phyloP scores from a whole-genome alignment of 768 basidiomycete genomes.

The Gloeophyllum trabeum region DNA sequence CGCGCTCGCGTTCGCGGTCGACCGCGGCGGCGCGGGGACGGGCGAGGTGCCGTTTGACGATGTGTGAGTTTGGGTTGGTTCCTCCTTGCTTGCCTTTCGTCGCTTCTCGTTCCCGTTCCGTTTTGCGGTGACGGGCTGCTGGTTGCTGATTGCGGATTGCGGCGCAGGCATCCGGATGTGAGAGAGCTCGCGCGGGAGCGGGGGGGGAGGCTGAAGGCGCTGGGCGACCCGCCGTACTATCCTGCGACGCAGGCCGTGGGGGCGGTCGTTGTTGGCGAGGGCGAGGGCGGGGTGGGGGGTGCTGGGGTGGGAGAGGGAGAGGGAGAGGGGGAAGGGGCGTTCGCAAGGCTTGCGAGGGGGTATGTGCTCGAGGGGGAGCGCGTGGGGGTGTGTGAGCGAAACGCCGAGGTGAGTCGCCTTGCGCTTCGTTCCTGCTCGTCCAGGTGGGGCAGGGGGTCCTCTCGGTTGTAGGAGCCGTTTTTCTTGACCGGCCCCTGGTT shows the following conservation, averaged over 20 bases:
- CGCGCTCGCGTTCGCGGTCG: slow-evolving; percentile 55
- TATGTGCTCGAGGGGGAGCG: slow-evolving; percentile 38
- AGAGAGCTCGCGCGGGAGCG: slow-evolving; percentile 13
- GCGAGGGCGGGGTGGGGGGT: no score
- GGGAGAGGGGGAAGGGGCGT: slow-evolving; percentile 36
- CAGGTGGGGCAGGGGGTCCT: no score
- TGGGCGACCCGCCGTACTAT: slow-evolving; percentile 44
- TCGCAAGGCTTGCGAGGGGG: slow-evolving; percentile 49
- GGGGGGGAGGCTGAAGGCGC: slow-evolving; percentile 32
- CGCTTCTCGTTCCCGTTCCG: background rate
- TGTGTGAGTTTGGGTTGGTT: no score
- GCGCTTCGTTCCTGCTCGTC: background rate
- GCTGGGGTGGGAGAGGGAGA: no score
- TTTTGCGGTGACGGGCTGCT: background rate
- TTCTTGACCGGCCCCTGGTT: no score
- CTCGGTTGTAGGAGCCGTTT: no score
- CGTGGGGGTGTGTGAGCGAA: slow-evolving; percentile 37
- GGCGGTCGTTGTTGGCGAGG: slow-evolving; percentile 19
- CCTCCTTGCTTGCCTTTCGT: no score
- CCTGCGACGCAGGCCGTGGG: slow-evolving; percentile 51
- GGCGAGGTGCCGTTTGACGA: slow-evolving; percentile 80
- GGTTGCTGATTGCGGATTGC: no score
- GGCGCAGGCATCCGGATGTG: slow-evolving; percentile 25
- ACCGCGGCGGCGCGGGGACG: slow-evolving; percentile 21
- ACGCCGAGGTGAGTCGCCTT: slow-evolving; percentile 46